These are phyloP conservation scores for Mycena olivaceomarginata DNA, from an alignment of 768 basidiomycete species.

Conservation along the genomic window DNA sequence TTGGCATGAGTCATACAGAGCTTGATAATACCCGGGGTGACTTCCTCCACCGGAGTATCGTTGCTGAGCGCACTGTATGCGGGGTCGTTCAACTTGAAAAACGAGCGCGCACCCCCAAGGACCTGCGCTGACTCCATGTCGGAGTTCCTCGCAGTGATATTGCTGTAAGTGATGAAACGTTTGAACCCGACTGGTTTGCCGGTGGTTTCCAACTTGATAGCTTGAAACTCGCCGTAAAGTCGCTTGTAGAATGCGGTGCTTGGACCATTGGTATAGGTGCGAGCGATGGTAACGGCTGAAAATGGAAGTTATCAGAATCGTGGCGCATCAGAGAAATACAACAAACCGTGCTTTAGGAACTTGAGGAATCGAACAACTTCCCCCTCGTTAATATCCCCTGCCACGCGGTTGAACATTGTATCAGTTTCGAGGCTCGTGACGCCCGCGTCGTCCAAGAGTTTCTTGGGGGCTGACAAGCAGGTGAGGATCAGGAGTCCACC, in stretches of 20 bases:
- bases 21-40: conserved; percentile 25
- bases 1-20: conserved; percentile 25
- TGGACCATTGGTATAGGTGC: conserved; percentile 23
- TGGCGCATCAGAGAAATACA: neutral
- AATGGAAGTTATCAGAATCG: neutral
- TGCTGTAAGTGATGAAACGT: conserved; percentile 22
- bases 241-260: conserved; percentile 23
- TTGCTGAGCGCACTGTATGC: conserved; percentile 7
- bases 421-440: conserved; percentile 21
- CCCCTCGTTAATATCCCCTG: neutral
- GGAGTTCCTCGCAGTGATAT: conserved; percentile 19
- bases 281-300: conserved; percentile 35
- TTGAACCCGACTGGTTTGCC: conserved; percentile 31
- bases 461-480: neutral
- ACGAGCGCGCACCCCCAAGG: conserved; percentile 14
- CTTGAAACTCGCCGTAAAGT: conserved; percentile 34
- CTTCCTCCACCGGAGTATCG: conserved; percentile 5
- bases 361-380: neutral
- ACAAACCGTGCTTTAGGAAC: neutral
- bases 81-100: conserved; percentile 15
- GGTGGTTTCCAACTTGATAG: conserved; percentile 6
- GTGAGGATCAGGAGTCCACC: neutral
- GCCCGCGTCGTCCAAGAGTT: neutral
- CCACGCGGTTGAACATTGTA: conserved; percentile 1
- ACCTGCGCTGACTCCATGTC: conserved; percentile 39